phyloP scores from a whole-genome alignment of 208 protist species.

The Acanthamoeba culbertsoni region DNA sequence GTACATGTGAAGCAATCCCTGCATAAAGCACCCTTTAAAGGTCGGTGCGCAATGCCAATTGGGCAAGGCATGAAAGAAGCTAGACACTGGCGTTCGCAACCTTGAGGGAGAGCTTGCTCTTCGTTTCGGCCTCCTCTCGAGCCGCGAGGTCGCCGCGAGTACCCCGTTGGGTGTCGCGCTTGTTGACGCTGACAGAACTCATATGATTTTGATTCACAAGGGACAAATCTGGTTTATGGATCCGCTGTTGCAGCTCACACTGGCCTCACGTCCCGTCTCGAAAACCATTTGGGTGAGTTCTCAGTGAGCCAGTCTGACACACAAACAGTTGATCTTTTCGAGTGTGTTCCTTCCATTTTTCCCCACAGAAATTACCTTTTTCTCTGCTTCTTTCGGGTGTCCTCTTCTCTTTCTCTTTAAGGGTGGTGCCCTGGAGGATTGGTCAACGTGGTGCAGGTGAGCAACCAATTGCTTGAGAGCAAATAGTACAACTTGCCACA shows the following conservation, averaged over 20 bases:
- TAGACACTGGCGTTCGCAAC: not conserved
- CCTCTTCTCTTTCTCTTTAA: no score
- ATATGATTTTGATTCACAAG: no score
- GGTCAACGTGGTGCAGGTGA: slow-evolving; percentile 4
- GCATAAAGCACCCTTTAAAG: not conserved
- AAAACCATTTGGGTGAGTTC: no score
- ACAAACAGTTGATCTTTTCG: no score
- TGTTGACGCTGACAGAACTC: not conserved
- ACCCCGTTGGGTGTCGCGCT: not conserved
- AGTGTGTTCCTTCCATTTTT: no score
- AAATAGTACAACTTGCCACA: not conserved
- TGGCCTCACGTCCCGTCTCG: no score
- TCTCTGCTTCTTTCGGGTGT: no score
- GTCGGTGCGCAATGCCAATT: not conserved
- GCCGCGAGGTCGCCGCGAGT: not conserved
- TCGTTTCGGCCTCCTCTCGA: not conserved
- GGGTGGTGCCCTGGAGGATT: no score
- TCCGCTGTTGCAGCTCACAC: no score
- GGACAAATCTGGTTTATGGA: no score
- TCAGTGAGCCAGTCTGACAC: no score
- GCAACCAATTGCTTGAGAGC: slow-evolving; percentile 50
- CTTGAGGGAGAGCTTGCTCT: not conserved
- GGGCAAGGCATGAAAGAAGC: not conserved
- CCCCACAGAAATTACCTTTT: no score
- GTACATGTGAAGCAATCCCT: slow-evolving; percentile 44